These are phyloP conservation scores for Pyrus pyrifolia DNA, from an alignment of 306 rosid genomes.

Conservation along the genomic window DNA sequence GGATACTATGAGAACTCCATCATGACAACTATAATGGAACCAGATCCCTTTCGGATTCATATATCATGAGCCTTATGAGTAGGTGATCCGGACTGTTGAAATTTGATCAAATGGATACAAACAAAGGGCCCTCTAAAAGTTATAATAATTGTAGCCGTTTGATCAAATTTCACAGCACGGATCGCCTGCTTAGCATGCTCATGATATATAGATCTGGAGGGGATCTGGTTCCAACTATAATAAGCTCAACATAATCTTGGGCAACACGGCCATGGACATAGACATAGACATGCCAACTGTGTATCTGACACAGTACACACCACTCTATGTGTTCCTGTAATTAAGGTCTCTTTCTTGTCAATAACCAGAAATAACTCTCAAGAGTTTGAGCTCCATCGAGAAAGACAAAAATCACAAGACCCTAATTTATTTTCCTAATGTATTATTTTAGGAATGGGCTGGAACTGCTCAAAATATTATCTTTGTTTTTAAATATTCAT, in stretches of 20 bases:
- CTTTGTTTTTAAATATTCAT: not conserved
- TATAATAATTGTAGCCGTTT: no score
- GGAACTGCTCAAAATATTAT: not conserved
- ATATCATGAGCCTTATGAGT: no score
- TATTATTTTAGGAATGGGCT: not conserved
- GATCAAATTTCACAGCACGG: no score
- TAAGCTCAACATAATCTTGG: not conserved
- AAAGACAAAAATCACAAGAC: not conserved
- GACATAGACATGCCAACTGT: not conserved
- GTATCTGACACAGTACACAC: not conserved
- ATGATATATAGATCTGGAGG: no score
- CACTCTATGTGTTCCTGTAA: not conserved
- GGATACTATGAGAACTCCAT: not conserved
- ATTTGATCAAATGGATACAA: no score
- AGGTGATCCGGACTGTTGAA: no score
- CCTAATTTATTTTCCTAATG: not conserved
- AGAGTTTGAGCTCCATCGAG: not conserved
- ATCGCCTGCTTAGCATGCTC: no score
- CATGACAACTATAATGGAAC: no score
- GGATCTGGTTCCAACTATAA: not conserved
- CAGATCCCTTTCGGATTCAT: no score
- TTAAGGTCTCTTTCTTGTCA: not conserved
- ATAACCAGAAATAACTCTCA: not conserved
- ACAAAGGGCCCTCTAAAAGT: no score
- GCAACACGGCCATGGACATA: not conserved